Evolutionary conservation across 1,284 basidiomycete genomes (phyloP).

Genomic region (Moniliophthora roreri): DNA sequence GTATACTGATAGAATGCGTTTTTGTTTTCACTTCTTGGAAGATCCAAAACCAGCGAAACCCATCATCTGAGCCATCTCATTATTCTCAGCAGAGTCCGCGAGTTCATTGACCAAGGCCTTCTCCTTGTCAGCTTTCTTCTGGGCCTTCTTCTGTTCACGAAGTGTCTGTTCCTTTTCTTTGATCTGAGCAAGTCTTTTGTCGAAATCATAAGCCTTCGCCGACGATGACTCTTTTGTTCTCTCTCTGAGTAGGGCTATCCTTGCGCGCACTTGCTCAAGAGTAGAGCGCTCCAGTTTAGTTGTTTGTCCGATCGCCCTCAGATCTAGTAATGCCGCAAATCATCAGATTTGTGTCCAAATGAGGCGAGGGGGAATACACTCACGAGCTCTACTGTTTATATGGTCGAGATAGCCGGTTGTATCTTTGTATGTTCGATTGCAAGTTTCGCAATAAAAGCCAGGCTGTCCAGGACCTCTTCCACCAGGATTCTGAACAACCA

Average conservation of each 20-base stretch:
- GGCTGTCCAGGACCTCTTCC: slow-evolving; percentile 83
- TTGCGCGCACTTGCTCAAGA: slow-evolving; percentile 86
- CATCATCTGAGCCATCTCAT: slow-evolving; percentile 84
- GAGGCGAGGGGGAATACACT: slow-evolving; percentile 33
- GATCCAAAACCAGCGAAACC: slow-evolving; percentile 91
- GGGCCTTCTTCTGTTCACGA: slow-evolving; percentile 69
- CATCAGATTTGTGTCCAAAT: background rate
- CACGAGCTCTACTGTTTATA: slow-evolving; percentile 92
- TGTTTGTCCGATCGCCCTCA: slow-evolving; percentile 90
- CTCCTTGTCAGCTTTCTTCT: slow-evolving; percentile 73
- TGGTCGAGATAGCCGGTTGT: slow-evolving; percentile 94
- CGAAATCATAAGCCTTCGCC: slow-evolving; percentile 92
- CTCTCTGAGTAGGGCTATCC: slow-evolving; percentile 87
- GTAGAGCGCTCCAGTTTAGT: slow-evolving; percentile 91
- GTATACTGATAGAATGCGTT: slow-evolving; percentile 4
- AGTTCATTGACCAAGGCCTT: slow-evolving; percentile 63
- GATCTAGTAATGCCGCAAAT: slow-evolving; percentile 54
- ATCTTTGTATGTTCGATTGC: slow-evolving; percentile 91
- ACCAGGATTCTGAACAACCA: slow-evolving; percentile 84
- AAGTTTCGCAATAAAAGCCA: slow-evolving; percentile 91
- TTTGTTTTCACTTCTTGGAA: slow-evolving; percentile 63
- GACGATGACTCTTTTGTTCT: slow-evolving; percentile 78
- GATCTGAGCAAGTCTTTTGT: slow-evolving; percentile 83
- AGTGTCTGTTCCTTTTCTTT: slow-evolving; percentile 67
- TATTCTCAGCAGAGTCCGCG: slow-evolving; percentile 50